Conservation (phyloP, 1,284 basidiomycete genomes). For the Pyrrhoderma noxium region DNA sequence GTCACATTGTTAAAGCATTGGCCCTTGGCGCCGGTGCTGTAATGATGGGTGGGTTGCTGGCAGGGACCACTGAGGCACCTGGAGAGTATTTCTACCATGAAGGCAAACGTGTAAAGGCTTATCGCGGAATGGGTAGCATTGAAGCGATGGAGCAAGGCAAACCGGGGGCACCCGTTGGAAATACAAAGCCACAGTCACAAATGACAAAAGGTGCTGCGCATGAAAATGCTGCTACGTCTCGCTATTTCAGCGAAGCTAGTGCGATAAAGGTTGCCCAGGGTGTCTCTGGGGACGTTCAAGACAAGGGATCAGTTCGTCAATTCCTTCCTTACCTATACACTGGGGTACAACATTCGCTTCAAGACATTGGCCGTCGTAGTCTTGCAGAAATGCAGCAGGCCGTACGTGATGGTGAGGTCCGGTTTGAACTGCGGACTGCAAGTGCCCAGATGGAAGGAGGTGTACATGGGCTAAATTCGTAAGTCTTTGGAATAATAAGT, state of each 20-base stretch:
- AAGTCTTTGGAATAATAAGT: slow-evolving; percentile 26
- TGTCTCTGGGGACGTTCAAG: slow-evolving; percentile 93
- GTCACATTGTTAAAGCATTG: slow-evolving; percentile 96
- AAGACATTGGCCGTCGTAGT: slow-evolving; percentile 84
- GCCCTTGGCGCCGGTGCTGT: slow-evolving; percentile 91
- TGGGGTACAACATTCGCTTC: slow-evolving; percentile 92
- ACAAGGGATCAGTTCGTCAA: slow-evolving; percentile 90
- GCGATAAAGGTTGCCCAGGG: slow-evolving; percentile 97
- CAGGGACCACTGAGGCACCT: slow-evolving; percentile 94
- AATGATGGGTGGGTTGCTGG: slow-evolving; percentile 98
- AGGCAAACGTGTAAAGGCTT: slow-evolving; percentile 97
- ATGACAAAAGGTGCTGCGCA: slow-evolving; percentile 46
- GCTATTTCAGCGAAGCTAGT: slow-evolving; percentile 96
- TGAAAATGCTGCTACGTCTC: slow-evolving; percentile 94
- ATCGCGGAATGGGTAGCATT: slow-evolving; percentile 96
- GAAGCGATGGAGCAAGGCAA: slow-evolving; percentile 94
- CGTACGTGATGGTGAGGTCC: slow-evolving; percentile 60
- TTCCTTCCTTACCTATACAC: slow-evolving; percentile 91
- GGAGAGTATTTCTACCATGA: slow-evolving; percentile 99
- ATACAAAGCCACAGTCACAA: slow-evolving; percentile 22
- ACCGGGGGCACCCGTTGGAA: slow-evolving; percentile 25
- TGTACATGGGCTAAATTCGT: slow-evolving; percentile 89
- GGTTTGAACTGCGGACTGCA: slow-evolving; percentile 93
- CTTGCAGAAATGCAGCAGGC: slow-evolving; percentile 56
- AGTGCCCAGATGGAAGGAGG: slow-evolving; percentile 96